Evolutionary conservation across 1,284 basidiomycete genomes (phyloP), one percentile per base, ranked within the genome.

Genomic region (Uromyces viciae-fabae): DNA sequence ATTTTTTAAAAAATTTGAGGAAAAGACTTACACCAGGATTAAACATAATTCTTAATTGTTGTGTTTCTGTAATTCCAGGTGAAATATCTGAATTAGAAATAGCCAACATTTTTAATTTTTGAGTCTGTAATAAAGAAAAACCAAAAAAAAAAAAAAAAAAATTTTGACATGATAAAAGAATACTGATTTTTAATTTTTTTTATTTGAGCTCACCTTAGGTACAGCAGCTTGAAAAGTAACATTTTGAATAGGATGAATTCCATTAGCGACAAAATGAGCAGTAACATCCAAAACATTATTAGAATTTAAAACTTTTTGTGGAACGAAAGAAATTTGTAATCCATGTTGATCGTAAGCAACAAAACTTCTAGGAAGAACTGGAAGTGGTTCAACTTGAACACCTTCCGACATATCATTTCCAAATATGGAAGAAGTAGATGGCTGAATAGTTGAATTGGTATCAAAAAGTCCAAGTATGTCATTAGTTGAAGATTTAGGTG

Each of bases 211-310:
- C 82, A 94, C 94, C 90, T 95, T 98, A 3, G 97, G 97, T 11
- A 99, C 97, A 3, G 97, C 97, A 62, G 95, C 97, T 86, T 99
- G 96, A 88, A 99, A 97, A 85, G 92, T 94, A 82, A 99, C 88
- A 0, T 89, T 90, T 19, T 88, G 88, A 3, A 89, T 90, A 1
- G 88, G 82, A 15, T 86, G 88, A 9, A 85, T 86, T 4, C 91
- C 91, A 2, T 89, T 87, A 2, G 91, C 89, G 79, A 92, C 91
- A 88, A 99, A 99, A 72, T 92, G 89, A 8, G 94, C 95, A 75
- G 94, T 88, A 82, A 99, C 92, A 87, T 95, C 93, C 42, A 97
- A 92, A 49, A 97, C 88, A 40, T 94, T 95, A 9, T 94, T 92
- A 82, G 92, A 91, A 64, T 90, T 88, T 14, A 92, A 87, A 52